phyloP scores from a whole-genome alignment of 345 rosid species.

The Salix brachista region DNA sequence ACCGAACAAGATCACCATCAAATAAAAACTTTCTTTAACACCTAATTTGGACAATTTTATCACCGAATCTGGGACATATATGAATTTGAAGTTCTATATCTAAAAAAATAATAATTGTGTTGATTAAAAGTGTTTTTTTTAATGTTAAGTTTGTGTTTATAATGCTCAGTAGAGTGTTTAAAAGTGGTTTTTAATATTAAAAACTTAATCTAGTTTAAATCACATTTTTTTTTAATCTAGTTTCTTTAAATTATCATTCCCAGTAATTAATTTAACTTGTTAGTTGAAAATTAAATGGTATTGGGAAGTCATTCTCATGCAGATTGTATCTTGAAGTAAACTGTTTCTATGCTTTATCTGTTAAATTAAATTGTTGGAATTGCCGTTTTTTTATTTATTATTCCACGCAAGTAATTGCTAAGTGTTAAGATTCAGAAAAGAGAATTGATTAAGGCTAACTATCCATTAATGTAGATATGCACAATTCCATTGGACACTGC shows the following conservation, averaged over 20 bases:
- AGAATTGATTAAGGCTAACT: not conserved
- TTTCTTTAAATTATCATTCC: not conserved
- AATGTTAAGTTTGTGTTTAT: too few species aligned
- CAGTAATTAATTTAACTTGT: not conserved
- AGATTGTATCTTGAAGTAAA: not conserved
- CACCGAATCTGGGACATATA: too few species aligned
- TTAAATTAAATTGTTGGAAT: not conserved
- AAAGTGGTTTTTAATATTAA: not conserved
- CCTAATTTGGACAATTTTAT: too few species aligned
- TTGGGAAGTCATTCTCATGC: not conserved
- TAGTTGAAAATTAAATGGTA: not conserved
- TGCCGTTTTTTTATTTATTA: not conserved
- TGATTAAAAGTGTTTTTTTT: too few species aligned
- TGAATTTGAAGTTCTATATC: too few species aligned
- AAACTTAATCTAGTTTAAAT: not conserved
- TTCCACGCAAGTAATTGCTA: not conserved
- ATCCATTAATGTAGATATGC: constrained; percentile 49
- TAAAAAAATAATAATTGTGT: too few species aligned
- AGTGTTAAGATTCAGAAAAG: too few species aligned
- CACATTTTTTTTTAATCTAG: not conserved
- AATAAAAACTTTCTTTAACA: too few species aligned
- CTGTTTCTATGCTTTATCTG: not conserved
- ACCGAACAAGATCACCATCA: too few species aligned
- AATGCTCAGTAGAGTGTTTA: too few species aligned
- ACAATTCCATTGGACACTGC: constrained; percentile 91